Evolutionary conservation across 805 yeast species (phyloP), one percentile per base, ranked within the genome.

Genomic region (Candida takata): DNA sequence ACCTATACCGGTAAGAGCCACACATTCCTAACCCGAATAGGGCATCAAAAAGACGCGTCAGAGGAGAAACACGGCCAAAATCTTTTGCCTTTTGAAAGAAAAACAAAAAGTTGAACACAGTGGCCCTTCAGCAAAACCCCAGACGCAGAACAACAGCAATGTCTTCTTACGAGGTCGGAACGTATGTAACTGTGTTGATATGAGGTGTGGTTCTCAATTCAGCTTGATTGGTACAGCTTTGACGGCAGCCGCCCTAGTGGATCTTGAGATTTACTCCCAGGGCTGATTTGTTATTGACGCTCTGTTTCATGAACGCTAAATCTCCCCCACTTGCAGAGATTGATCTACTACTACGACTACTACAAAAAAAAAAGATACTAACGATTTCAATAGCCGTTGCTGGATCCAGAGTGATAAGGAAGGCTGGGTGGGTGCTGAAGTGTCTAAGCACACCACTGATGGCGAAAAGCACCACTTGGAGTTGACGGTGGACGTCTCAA

Each of bases 401-500:
- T 81, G 88, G 90, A 72, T 74, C 51, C 86, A 85, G 11, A 82
- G 77, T 55, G 76, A 72, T 33, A 65, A 67, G 29, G 65, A 69
- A 42, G 90, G 88, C 7, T 81, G 88, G 86, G 60, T 79, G 9
- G 87, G 85, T 18, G 80, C 76, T 27, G 77, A 75, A 40, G 77
- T 81, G 32, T 62, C 67, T 14, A 66, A 65, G 35, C 64, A 65
- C 34, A 61, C 66, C 11, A 55, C 64, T 9, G 59, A 58, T 21
- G 67, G 62, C 36, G 61, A 61, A 34, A 71, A 70, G 38, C 67
- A 69, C 45, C 62, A 61, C 27, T 52, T 82, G 41, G 74, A 69
- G 45, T 61, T 82, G 36, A 66, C 64, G 10, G 51, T 72, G 10
- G 88, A 80, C 42, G 56, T 64, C 34, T 74, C 73, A 5, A 61